phyloP scores from a whole-genome alignment of 371 early-diverging fungal genomes.

The Batkoa obscura region DNA sequence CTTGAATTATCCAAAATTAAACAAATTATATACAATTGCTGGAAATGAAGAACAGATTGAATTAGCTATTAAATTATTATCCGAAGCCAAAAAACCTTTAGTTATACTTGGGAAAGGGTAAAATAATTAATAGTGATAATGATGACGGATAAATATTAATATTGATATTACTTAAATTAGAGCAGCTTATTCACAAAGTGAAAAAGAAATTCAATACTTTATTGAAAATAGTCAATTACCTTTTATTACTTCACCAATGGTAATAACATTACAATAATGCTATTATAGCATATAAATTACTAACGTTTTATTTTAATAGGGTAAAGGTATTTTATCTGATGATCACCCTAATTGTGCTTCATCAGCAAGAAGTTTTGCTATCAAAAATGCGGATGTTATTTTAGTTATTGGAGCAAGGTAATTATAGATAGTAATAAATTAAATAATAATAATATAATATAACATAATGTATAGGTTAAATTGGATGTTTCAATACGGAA shows the following conservation, averaged over 20 bases:
- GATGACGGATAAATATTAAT: background rate
- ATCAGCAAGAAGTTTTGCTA: constrained; percentile 48
- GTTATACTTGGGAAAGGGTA: constrained; percentile 62
- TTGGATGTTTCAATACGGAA: constrained; percentile 67
- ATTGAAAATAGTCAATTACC: constrained; percentile 35
- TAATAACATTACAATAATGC: background rate
- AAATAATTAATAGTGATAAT: background rate
- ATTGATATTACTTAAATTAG: constrained; percentile 8
- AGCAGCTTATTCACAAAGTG: constrained; percentile 47
- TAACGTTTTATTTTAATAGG: constrained; percentile 9
- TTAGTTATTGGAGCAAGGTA: constrained; percentile 45
- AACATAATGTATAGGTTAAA: constrained; percentile 22
- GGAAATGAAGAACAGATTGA: background rate
- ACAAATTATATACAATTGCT: background rate
- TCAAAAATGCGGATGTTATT: constrained; percentile 47
- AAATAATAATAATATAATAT: background rate
- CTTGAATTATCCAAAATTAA: constrained; percentile 9
- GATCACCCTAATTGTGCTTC: constrained; percentile 35
- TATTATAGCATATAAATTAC: background rate
- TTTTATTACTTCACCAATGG: constrained; percentile 63
- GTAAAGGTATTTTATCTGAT: constrained; percentile 53
- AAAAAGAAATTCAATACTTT: constrained; percentile 28
- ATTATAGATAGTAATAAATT: background rate
- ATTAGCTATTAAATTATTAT: constrained; percentile 15
- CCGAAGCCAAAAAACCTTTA: constrained; percentile 34